Evolutionary conservation across 2,329 filamentous ascomycete species (phyloP).

Genomic region (Tolypocladium endophyticum): DNA sequence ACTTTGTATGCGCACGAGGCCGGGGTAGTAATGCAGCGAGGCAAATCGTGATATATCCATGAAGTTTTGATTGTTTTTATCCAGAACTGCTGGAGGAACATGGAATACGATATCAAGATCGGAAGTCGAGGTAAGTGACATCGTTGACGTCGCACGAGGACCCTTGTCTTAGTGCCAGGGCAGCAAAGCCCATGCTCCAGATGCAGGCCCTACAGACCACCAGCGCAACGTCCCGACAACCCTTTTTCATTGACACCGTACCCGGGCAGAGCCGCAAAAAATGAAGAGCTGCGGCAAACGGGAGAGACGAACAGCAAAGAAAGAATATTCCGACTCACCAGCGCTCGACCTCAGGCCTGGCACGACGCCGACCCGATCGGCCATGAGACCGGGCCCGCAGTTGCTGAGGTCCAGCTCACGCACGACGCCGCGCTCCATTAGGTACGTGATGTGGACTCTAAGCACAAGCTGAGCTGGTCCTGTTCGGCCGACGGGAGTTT

Average conservation of each 20-base stretch:
- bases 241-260: background rate
- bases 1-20: background rate
- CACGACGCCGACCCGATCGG: constrained; percentile 44
- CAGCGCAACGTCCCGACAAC: background rate
- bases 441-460: background rate
- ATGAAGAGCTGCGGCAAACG: background rate
- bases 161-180: background rate
- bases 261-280: background rate
- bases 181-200: background rate
- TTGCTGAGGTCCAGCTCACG: constrained; percentile 40
- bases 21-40: background rate
- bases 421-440: constrained; percentile 25
- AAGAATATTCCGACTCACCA: constrained; percentile 32
- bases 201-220: background rate
- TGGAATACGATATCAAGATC: background rate
- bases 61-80: too few relatives aligned
- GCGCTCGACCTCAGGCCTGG: constrained; percentile 49
- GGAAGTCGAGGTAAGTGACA: background rate
- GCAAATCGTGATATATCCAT: background rate
- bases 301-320: constrained; percentile 2
- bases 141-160: background rate
- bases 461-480: background rate
- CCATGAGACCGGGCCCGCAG: constrained; percentile 35
- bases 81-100: background rate
- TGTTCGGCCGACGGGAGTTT: background rate